Evolutionary conservation across 139 green algal species (phyloP).

Genomic region (Bryopsis sp.): DNA sequence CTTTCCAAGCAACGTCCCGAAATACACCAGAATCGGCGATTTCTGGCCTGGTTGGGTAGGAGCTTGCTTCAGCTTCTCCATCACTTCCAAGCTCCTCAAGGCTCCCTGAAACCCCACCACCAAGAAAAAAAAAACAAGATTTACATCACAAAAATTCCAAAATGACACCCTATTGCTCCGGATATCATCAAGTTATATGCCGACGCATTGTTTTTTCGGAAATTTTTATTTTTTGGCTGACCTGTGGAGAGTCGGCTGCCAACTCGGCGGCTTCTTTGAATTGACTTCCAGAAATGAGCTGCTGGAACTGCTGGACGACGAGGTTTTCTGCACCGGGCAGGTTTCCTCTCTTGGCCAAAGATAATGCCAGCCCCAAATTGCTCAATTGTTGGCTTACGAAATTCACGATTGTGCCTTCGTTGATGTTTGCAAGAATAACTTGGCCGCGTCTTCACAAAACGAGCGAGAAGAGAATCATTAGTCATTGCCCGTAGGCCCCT

Average conservation of each 20-base stretch:
- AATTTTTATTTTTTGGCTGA: constrained; percentile 18
- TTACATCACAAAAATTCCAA: too few species aligned
- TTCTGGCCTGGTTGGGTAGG: constrained; percentile 77
- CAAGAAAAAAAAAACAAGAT: too few species aligned
- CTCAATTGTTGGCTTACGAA: constrained; percentile 91
- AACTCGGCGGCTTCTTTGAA: constrained; percentile 96
- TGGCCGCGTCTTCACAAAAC: constrained; percentile 79
- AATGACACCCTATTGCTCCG: too few species aligned
- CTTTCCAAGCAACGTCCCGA: constrained; percentile 90
- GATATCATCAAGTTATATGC: too few species aligned
- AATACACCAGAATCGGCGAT: constrained; percentile 95
- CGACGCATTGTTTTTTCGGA: too few species aligned
- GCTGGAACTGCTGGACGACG: constrained; percentile 90
- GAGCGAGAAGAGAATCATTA: too few species aligned
- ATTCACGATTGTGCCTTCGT: constrained; percentile 85
- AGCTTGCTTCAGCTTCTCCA: constrained; percentile 84
- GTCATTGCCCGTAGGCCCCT: too few species aligned
- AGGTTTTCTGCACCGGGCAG: constrained; percentile 91
- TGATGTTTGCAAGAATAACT: constrained; percentile 85
- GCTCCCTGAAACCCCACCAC: constrained; percentile 33
- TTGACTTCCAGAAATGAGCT: constrained; percentile 67
- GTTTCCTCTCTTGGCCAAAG: constrained; percentile 83
- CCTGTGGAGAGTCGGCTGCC: constrained; percentile 87
- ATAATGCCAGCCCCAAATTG: constrained; percentile 91
- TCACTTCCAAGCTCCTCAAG: constrained; percentile 58